phyloP scores from a whole-genome alignment of 1,139 yeast species.

The Casaregolazyma suthepensis region DNA sequence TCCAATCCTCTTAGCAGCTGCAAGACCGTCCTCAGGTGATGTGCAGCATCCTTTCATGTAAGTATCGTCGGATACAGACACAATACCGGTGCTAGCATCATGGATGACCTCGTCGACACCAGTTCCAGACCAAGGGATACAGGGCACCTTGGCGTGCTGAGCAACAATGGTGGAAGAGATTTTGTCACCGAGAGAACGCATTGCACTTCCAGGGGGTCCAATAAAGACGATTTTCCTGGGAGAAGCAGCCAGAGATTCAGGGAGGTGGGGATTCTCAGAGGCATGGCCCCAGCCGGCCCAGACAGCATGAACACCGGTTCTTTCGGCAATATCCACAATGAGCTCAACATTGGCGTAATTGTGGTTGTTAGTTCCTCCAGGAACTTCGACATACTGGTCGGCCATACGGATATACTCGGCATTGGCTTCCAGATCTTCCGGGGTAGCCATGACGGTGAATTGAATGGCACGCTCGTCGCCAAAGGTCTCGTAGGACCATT shows the following conservation, averaged over 20 bases:
- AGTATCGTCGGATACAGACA: constrained; percentile 76
- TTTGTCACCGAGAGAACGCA: constrained; percentile 98
- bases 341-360: constrained; percentile 97
- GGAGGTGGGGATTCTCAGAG: constrained; percentile 90
- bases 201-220: constrained; percentile 98
- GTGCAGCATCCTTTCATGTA: constrained; percentile 85
- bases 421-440: constrained; percentile 93
- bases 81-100: constrained; percentile 66
- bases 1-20: constrained; percentile 77
- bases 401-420: constrained; percentile 99
- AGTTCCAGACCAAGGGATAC: constrained; percentile 99
- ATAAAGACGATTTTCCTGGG: constrained; percentile 84
- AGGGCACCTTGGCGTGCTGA: constrained; percentile 95
- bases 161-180: constrained; percentile 97
- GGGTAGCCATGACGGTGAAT: constrained; percentile 98
- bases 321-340: constrained; percentile 94
- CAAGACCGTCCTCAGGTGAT: constrained; percentile 82
- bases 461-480: constrained; percentile 91
- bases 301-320: constrained; percentile 94
- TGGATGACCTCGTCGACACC: constrained; percentile 79
- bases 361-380: constrained; percentile 98
- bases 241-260: constrained; percentile 87
- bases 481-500: constrained; percentile 98
- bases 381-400: constrained; percentile 95
- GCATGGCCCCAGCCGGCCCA: constrained; percentile 99